Conservation (phyloP, 208 protist species). For the Crithidia acanthocephali region DNA sequence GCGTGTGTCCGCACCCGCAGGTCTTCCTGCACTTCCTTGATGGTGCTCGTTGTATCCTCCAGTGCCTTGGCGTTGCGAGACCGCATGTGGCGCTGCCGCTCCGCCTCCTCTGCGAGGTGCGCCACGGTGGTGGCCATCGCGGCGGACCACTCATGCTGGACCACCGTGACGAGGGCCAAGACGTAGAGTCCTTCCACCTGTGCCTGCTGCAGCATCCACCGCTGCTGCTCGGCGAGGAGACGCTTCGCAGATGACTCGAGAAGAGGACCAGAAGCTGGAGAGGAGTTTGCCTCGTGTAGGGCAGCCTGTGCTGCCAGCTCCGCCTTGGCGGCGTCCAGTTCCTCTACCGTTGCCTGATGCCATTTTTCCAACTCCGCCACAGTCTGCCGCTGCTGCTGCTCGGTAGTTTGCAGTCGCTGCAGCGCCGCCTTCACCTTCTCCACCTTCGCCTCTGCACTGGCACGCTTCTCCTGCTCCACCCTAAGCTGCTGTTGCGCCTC, state of each 20-base stretch:
- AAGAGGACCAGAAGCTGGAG: not conserved
- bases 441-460: conserved; percentile 13
- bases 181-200: conserved; percentile 29
- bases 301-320: conserved; percentile 1
- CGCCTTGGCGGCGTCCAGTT: not conserved
- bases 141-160: conserved; percentile 16
- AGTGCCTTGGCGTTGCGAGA: conserved; percentile 48
- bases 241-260: not conserved
- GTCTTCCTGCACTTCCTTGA: conserved; percentile 53
- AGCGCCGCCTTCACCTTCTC: conserved; percentile 14
- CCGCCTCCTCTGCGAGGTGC: conserved; percentile 19
- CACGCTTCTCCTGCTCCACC: conserved; percentile 14
- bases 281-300: not conserved
- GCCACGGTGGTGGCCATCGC: not conserved
- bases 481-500: conserved; percentile 30
- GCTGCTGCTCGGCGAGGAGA: conserved; percentile 1
- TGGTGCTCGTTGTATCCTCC: conserved; percentile 61
- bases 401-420: not conserved
- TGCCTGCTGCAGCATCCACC: conserved; percentile 19
- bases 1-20: conserved; percentile 31
- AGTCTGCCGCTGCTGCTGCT: conserved; percentile 15
- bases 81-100: conserved; percentile 33
- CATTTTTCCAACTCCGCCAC: not conserved
- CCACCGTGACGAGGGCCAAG: conserved; percentile 8
- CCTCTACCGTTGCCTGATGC: not conserved